Conservation (phyloP, 768 basidiomycete species). For the Filobasidium floriforme region DNA sequence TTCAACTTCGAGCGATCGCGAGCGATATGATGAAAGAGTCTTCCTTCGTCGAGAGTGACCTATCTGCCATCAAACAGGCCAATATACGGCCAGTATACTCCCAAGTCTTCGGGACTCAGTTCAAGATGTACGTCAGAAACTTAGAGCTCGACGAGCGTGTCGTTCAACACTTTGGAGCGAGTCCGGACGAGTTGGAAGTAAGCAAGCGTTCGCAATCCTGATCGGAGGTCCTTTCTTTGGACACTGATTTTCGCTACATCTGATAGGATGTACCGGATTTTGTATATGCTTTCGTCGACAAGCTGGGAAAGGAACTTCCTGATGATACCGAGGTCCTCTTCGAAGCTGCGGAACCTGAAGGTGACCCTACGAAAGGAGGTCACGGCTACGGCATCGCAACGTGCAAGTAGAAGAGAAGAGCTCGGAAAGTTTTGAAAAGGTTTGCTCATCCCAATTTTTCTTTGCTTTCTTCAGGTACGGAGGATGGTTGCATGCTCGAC, state of each 20-base stretch:
- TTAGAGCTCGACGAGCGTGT: too few species aligned
- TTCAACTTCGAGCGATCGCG: too few species aligned
- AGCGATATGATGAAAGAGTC: too few species aligned
- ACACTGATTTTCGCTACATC: background rate
- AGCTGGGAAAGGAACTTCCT: constrained; percentile 1
- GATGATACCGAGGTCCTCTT: constrained; percentile 15
- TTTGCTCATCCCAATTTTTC: background rate
- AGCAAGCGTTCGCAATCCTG: background rate
- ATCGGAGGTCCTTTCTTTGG: background rate
- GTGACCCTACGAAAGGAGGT: background rate
- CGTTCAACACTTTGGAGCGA: too few species aligned
- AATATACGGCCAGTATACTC: too few species aligned
- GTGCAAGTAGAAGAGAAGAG: constrained; percentile 11
- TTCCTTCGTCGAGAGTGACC: too few species aligned
- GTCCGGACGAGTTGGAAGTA: too few species aligned
- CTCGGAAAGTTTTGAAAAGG: background rate
- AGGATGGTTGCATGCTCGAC: constrained; percentile 14
- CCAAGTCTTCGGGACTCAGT: too few species aligned
- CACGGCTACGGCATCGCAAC: constrained; percentile 11
- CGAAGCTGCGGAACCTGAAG: constrained; percentile 11
- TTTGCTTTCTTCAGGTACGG: constrained; percentile 10
- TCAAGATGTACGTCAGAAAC: too few species aligned
- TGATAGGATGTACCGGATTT: constrained; percentile 13
- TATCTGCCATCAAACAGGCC: too few species aligned
- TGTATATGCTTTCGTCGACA: constrained; percentile 8